phyloP scores from a whole-genome alignment of 495 filamentous ascomycete genomes.

The Amorphotheca resinae region DNA sequence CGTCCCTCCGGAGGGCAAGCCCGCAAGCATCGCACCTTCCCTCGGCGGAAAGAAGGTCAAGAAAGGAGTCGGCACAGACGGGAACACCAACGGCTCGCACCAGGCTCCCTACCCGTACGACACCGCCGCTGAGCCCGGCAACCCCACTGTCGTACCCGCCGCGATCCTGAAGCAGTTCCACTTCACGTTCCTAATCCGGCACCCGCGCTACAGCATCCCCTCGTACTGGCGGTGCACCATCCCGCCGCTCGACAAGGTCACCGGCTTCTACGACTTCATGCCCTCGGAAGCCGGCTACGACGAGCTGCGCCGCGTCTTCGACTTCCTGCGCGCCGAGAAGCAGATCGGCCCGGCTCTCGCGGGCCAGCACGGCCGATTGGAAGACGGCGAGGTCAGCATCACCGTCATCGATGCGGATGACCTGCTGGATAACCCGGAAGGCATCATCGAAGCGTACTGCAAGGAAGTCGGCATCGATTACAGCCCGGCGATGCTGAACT shows the following conservation, averaged over 20 bases:
- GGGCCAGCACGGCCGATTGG: slow-evolving; percentile 27
- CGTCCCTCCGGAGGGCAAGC: slow-evolving; percentile 55
- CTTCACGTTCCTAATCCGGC: slow-evolving; percentile 95
- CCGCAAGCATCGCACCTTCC: slow-evolving; percentile 62
- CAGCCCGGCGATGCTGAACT: slow-evolving; percentile 59
- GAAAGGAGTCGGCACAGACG: slow-evolving; percentile 46
- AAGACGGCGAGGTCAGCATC: slow-evolving; percentile 35
- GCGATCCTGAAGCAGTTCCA: slow-evolving; percentile 62
- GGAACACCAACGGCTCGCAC: slow-evolving; percentile 13
- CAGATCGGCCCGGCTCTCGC: slow-evolving; percentile 52
- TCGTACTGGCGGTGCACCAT: slow-evolving; percentile 94
- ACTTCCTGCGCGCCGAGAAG: slow-evolving; percentile 53
- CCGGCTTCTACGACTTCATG: slow-evolving; percentile 77
- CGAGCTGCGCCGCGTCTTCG: slow-evolving; percentile 74
- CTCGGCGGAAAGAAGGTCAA: slow-evolving; percentile 34
- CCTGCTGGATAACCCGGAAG: slow-evolving; percentile 67
- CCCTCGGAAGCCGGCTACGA: slow-evolving; percentile 80
- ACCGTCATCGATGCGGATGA: slow-evolving; percentile 95
- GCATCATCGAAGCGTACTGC: slow-evolving; percentile 66
- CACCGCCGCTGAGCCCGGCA: slow-evolving; percentile 44
- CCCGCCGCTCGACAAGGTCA: slow-evolving; percentile 66
- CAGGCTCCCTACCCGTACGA: slow-evolving; percentile 42
- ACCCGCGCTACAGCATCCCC: slow-evolving; percentile 76
- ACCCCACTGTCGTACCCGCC: slow-evolving; percentile 74
- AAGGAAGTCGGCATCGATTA: slow-evolving; percentile 63